Base-by-base conservation (phyloP, 2,329 filamentous ascomycete genomes). In the Aschersonia sp. region DNA sequence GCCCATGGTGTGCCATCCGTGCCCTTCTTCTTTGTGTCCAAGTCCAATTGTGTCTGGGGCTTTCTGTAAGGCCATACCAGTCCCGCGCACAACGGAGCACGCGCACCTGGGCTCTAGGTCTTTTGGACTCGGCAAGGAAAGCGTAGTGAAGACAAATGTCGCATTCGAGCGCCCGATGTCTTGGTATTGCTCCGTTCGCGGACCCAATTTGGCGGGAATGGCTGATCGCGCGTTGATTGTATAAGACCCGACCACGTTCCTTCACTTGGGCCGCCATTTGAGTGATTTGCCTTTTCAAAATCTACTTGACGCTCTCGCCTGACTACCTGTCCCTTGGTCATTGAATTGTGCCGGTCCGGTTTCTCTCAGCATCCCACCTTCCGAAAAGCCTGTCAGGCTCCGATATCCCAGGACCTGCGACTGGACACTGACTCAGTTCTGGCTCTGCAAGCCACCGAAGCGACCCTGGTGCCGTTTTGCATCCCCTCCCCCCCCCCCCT, bases 401-500 rank as follows among this genome's bases (percentile, higher is more conserved):
- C 35, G 30, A 35, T 43, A 37, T 30, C 46, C 12, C 46, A 50
- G 49, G 37, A 35, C n/a, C 43, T 45, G 41, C 33, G 35, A 44
- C 45, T 42, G 43, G 47, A 49, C 37, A 47, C 53, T 55, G 53
- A 55, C 53, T 55, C 52, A 37, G 46, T 49, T 46, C 45, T 51
- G 30, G 43, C 49, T 43, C 49, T 22, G 51, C 57, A 55, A 49
- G 55, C 53, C 61, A 53, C 58, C 58, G 58, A 63, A 37, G 33
- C 12, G 58, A 63, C 64, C 64, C 61, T 67, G 63, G 63, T 64
- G 63, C 60, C 61, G 64, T 61, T 64, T 66, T 60, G 48, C 42
- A 43, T 35, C 42, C 45, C 47, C 46, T 47, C 55, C 62, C 33
- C 33, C 33, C 33, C 33, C 22, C 22, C 22, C 3, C 22, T 31